Base-by-base conservation (phyloP, 768 basidiomycete species). In the Brasilioporus rufonigricans region DNA sequence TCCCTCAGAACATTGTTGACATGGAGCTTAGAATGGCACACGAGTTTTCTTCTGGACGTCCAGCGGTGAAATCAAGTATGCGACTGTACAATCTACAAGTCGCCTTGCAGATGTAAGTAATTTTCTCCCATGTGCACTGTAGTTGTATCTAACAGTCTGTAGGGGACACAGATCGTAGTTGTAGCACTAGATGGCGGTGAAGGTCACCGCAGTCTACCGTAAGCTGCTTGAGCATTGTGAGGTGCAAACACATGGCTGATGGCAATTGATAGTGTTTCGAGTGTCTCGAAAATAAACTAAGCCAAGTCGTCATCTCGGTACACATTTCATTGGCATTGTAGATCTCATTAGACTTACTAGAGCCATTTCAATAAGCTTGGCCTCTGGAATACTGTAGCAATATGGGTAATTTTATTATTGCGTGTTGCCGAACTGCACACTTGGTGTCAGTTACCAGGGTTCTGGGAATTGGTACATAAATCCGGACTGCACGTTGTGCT, bases 21-120 rank as follows among this genome's bases (percentile, higher is more conserved):
- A 55, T 51, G 23, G 39, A 53, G 47, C 51, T 51, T 44, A 91
- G 89, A 74, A 76, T 50, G 87, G 87, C 62, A 84, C 85, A 58
- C 77, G 80, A 48, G 85, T 91, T 45, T 84, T 82, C 64, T 90
- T 81, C 74, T 87, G 85, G 80, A 75, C 76, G 46, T 70, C 79
- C 26, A 70, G 67, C 39, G 84, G 83, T 4, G 73, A 78, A 47
- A 74, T 82, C 40, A 77, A 81, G 52, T 82, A 85, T 59, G 89
- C 85, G 14, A 77, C 72, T 5, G 86, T 91, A 8, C 71, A 76
- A 50, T 73, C 75, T 2, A 81, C 82, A 29, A 77, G 74, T 55
- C 74, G 76, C 41, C 73, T 79, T 58, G 74, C 78, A 16, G 87
- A 89, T 65, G 89, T 86, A 63, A 59, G 80, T 70, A 4, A 11